Evolutionary conservation across 495 filamentous ascomycete genomes (phyloP), one percentile per base, ranked within the genome.

Genomic region (Penicillium lividum): DNA sequence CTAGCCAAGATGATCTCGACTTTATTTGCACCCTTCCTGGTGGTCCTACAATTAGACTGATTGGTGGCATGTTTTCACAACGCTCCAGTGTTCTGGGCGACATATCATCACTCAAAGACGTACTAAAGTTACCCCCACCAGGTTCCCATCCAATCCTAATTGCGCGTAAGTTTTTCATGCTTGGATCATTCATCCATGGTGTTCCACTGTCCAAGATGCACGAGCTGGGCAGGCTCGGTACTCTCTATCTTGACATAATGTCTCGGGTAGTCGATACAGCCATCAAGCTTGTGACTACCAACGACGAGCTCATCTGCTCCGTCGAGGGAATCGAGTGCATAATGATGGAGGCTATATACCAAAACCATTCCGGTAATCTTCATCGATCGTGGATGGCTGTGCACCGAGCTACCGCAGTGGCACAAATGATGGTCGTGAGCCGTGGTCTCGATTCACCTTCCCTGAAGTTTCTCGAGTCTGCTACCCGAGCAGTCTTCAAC

Each of bases 301-400:
- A 80, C 53, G 79, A 82, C 40, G 73, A 77, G 18, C 69, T 82
- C 9, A 54, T 73, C 38, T 64, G 69, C 54, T 76, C 65, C 1
- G 46, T 83, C 40, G 80, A 84, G 51, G 78, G 75, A 11, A 45
- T 83, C 4, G 77, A 81, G 50, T 82, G 76, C 57, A 65, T 83
- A 50, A 75, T 83, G 52, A 59, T 81, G 8, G 80, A 83, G 58
- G 63, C 63, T 25, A 50, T 75, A 47, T 82, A 77, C 62, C 75
- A 82, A 3, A 68, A 64, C 29, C 75, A 80, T 54, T 53, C 49
- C 10, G 82, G 80, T 2, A 81, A 80, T 56, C 68, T 83, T 0
- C 77, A 74, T 29, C 63, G 65, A 8, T 71, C 69, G 1, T 82
- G 75, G 78, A 51, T 81, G 38, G 59, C 75, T n/a, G 48, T 61